Conservation (phyloP, 2,329 filamentous ascomycete genomes). For the Ampelomyces quisqualis region DNA sequence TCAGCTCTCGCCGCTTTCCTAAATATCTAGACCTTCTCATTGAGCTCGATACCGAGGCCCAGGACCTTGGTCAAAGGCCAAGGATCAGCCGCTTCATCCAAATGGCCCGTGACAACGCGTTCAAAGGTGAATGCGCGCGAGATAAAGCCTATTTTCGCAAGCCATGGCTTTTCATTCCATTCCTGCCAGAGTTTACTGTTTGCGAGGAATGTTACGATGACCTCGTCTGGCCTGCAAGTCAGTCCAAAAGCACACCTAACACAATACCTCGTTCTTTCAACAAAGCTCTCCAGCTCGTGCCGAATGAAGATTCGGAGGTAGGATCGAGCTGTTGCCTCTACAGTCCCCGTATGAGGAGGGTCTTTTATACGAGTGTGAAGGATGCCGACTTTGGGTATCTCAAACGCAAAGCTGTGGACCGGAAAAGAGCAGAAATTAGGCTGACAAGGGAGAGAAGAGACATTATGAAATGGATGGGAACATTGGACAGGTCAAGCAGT, state of each 20-base stretch:
- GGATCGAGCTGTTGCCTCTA: slow-evolving; percentile 73
- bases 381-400: slow-evolving; percentile 68
- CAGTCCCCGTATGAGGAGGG: slow-evolving; percentile 72
- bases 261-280: slow-evolving; percentile 45
- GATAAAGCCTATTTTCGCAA: slow-evolving; percentile 63
- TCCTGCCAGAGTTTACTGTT: slow-evolving; percentile 74
- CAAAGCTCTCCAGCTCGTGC: slow-evolving; percentile 58
- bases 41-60: slow-evolving; percentile 51
- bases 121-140: slow-evolving; percentile 60
- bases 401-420: slow-evolving; percentile 58
- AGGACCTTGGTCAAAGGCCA: slow-evolving; percentile 40
- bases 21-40: slow-evolving; percentile 60
- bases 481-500: slow-evolving; percentile 23
- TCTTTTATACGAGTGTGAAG: slow-evolving; percentile 68
- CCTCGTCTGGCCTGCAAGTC: slow-evolving; percentile 68
- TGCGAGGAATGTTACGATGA: slow-evolving; percentile 86
- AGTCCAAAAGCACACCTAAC: slow-evolving; percentile 48
- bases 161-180: slow-evolving; percentile 76
- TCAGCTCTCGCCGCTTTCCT: slow-evolving; percentile 58
- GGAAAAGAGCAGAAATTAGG: slow-evolving; percentile 35
- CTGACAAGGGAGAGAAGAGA: slow-evolving; percentile 51
- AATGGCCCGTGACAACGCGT: slow-evolving; percentile 55
- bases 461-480: slow-evolving; percentile 24
- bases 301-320: slow-evolving; percentile 46
- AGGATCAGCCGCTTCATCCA: slow-evolving; percentile 64